These are phyloP conservation scores for Prorocentrum cordatum DNA, from an alignment of 169 alveolate genomes.

Conservation along the genomic window DNA sequence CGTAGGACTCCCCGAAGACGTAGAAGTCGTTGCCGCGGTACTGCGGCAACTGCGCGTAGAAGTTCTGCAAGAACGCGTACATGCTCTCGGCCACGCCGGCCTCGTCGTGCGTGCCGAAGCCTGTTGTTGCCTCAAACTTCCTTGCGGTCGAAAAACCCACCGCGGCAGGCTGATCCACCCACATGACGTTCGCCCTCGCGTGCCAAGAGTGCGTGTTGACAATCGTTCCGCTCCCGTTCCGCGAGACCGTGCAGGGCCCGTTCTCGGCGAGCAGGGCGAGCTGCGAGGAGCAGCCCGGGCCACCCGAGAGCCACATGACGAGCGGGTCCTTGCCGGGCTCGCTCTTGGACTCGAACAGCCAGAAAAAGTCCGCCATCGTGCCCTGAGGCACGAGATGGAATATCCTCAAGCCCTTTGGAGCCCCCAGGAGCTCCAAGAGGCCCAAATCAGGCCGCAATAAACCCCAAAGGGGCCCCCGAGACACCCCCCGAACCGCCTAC, in stretches of 20 bases:
- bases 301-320: constrained; percentile 84
- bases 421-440: too few relatives aligned
- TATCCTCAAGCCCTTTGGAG: too few relatives aligned
- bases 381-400: too few relatives aligned
- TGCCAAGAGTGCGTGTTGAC: too few relatives aligned
- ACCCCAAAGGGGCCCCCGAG: too few relatives aligned
- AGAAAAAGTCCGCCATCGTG: too few relatives aligned
- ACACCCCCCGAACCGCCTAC: too few relatives aligned
- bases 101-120: too few relatives aligned
- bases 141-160: constrained; percentile 81
- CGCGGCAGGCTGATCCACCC: constrained; percentile 84
- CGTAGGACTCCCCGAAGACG: constrained; percentile 55
- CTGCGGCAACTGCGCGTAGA: constrained; percentile 52
- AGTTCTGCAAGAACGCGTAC: constrained; percentile 55
- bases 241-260: constrained; percentile 76
- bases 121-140: too few relatives aligned
- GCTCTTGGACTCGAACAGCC: constrained; percentile 38
- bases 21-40: constrained; percentile 30
- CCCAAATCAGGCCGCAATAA: too few relatives aligned
- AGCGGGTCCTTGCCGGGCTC: constrained; percentile 79
- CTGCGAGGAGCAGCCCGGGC: constrained; percentile 83
- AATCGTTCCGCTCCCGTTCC: neutral
- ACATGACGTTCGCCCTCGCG: constrained; percentile 76
- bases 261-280: constrained; percentile 80
- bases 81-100: neutral